Evolutionary conservation across 2,329 filamentous ascomycete species (phyloP).

Genomic region (Teratosphaeria gauchensis): DNA sequence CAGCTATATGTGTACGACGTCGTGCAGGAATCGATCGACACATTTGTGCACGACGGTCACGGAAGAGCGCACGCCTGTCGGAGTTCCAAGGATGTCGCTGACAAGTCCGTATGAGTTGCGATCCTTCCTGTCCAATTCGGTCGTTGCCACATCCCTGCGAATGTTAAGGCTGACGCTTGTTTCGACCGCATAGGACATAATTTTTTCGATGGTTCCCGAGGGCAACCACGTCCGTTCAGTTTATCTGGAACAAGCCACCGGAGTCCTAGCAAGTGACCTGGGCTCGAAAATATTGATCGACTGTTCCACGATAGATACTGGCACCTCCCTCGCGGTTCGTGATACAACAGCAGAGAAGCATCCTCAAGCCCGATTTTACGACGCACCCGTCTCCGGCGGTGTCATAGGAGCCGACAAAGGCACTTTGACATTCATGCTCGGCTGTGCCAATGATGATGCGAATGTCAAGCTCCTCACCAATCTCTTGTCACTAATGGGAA

Average conservation of each 20-base stretch:
- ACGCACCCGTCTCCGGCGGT: conserved; percentile 45
- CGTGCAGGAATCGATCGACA: conserved; percentile 32
- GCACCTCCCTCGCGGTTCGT: conserved; percentile 39
- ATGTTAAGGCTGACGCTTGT: not conserved
- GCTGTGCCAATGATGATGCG: conserved; percentile 36
- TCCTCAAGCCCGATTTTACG: conserved; percentile 40
- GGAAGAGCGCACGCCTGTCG: conserved; percentile 29
- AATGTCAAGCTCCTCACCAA: conserved; percentile 35
- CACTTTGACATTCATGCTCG: conserved; percentile 48
- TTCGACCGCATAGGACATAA: conserved; percentile 31
- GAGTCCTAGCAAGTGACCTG: conserved; percentile 34
- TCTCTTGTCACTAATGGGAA: conserved; percentile 44
- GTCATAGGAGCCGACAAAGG: conserved; percentile 43
- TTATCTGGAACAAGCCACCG: conserved; percentile 37
- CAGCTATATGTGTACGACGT: conserved; percentile 43
- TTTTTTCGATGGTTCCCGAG: conserved; percentile 47
- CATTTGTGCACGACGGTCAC: conserved; percentile 33
- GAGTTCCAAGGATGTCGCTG: conserved; percentile 40
- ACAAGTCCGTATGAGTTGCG: conserved; percentile 36
- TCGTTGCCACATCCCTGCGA: not conserved
- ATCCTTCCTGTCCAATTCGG: not conserved
- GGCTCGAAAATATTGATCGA: conserved; percentile 42
- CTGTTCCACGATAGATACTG: conserved; percentile 48
- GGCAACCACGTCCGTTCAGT: conserved; percentile 42
- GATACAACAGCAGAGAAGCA: conserved; percentile 29